Base-by-base conservation (phyloP, 2,329 filamentous ascomycete species). In the Sporothrix variecibatus region DNA sequence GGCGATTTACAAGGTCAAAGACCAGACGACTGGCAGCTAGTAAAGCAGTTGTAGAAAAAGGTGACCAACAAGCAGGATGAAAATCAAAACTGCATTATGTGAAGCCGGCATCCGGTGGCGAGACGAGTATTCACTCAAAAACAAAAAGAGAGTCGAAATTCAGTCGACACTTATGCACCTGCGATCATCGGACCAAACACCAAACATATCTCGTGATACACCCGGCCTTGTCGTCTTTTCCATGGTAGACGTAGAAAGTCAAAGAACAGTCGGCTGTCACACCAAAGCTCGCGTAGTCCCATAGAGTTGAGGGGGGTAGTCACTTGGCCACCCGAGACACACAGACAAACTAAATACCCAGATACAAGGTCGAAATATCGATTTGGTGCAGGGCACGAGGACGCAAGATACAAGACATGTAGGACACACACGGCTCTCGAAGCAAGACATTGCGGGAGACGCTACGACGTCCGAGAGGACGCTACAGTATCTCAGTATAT, bases 141-240 rank as follows among this genome's bases (percentile, higher is more conserved):
- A n/a, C n/a, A n/a, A n/a, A n/a, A n/a, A n/a, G n/a, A n/a, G 9
- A 67, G 49, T 20, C 38, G 12, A 43, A 38, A 23, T 23, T 23
- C 51, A 23, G n/a, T 53, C 23, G 17, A 23, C 11, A 5, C 26
- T 15, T 28, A 9, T 56, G 23, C 38, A 9, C 15, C 62, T 46
- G 62, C 62, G 38, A 46, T 28, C 62, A 67, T 67, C 62, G 38
- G 62, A 46, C 38, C 62, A 62, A 62, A n/a, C 46, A 51, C n/a
- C 4, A 17, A 38, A 20, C 20, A 28, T 20, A 67, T 46, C 62
- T 46, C 62, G 38, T 67, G 62, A 67, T 46, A 46, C 62, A 43
- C 12, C 26, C 34, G 38, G n/a, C n/a, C 12, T 12, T 5, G n/a
- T 64, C 60, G 8, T 64, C 38, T 43, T 26, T 46, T 28, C 20